phyloP scores from a whole-genome alignment of 2,329 filamentous ascomycete species.

The Sarocladiaceae sp. region DNA sequence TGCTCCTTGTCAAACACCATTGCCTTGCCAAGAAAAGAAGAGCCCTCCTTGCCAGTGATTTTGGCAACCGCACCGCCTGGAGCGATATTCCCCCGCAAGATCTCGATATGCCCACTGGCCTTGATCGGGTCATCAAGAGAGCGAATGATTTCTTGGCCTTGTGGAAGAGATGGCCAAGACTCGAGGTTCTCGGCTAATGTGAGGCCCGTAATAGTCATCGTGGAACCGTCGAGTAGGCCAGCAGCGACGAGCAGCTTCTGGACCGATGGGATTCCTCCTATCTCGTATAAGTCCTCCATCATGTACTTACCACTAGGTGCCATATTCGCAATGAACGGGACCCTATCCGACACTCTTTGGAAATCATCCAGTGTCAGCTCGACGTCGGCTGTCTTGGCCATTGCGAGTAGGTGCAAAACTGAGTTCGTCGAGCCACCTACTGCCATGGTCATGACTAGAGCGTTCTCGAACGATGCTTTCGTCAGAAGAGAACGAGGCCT shows the following conservation, averaged over 20 bases:
- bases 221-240: slow-evolving; percentile 69
- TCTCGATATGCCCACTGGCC: slow-evolving; percentile 80
- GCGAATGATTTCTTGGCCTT: slow-evolving; percentile 78
- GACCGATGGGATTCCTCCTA: slow-evolving; percentile 81
- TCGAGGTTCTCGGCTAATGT: slow-evolving; percentile 83
- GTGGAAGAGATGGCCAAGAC: slow-evolving; percentile 67
- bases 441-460: slow-evolving; percentile 84
- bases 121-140: slow-evolving; percentile 82
- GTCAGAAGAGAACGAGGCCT: slow-evolving; percentile 77
- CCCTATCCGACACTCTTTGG: slow-evolving; percentile 74
- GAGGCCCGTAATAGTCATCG: slow-evolving; percentile 83
- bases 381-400: slow-evolving; percentile 81
- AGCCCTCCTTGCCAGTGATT: slow-evolving; percentile 93
- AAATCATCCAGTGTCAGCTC: slow-evolving; percentile 76
- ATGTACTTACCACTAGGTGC: slow-evolving; percentile 80
- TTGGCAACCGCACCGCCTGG: slow-evolving; percentile 87
- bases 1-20: slow-evolving; percentile 81
- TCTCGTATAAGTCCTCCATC: slow-evolving; percentile 83
- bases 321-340: slow-evolving; percentile 81
- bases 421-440: slow-evolving; percentile 89
- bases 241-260: slow-evolving; percentile 80
- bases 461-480: slow-evolving; percentile 79
- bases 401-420: slow-evolving; percentile 83
- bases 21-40: slow-evolving; percentile 74
- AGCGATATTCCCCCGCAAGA: slow-evolving; percentile 78